Conservation (phyloP, 345 rosid species). For the Acer yangbiense region DNA sequence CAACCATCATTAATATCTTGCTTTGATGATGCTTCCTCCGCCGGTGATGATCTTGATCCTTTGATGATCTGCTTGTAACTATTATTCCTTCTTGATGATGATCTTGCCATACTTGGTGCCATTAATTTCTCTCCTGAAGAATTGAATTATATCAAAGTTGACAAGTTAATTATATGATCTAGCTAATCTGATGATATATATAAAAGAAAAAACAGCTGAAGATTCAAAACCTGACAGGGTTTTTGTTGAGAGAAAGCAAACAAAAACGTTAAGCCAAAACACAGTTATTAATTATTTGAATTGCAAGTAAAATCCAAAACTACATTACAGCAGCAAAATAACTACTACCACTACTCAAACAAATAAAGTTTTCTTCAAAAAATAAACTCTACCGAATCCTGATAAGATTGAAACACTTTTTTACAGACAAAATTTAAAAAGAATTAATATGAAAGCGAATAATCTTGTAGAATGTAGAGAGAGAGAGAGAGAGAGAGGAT, state of each 20-base stretch:
- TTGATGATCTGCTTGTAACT: neutral
- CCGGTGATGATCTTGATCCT: neutral
- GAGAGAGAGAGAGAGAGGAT: too few relatives aligned
- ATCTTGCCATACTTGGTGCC: conserved; percentile 9
- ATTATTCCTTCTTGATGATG: neutral
- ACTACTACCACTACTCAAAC: conserved; percentile 42
- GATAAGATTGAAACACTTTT: conserved; percentile 27
- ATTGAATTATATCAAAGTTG: neutral
- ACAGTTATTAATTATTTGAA: conserved; percentile 21
- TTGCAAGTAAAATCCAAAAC: conserved; percentile 36
- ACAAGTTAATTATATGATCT: too few relatives aligned
- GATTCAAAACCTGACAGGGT: conserved; percentile 7
- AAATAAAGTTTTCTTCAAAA: conserved; percentile 12
- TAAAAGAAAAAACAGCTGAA: neutral
- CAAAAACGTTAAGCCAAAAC: conserved; percentile 34
- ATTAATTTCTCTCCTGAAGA: neutral
- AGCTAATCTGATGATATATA: too few relatives aligned
- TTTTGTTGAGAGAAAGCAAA: conserved; percentile 22
- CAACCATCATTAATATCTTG: conserved; percentile 9
- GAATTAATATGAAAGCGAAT: too few relatives aligned
- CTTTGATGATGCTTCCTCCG: neutral
- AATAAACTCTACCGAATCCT: conserved; percentile 37
- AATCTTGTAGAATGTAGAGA: too few relatives aligned
- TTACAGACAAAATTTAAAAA: neutral
- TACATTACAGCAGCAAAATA: conserved; percentile 32